Conservation (phyloP, 352 stramenopile genomes). For the Peronospora tabacina region DNA sequence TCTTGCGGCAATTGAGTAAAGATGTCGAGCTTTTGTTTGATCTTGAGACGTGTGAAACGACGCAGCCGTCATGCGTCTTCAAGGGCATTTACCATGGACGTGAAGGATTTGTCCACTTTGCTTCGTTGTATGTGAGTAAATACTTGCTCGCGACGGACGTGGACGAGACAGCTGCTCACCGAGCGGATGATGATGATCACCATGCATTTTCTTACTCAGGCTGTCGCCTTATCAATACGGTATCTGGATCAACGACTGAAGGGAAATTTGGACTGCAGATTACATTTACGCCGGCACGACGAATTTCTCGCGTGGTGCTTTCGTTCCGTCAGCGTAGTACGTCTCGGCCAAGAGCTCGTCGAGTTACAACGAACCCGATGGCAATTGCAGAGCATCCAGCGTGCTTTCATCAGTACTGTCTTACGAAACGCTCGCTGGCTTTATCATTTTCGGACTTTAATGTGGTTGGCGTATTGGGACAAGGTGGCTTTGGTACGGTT, state of each 20-base stretch:
- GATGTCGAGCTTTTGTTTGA: constrained; percentile 82
- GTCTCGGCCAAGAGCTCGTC: constrained; percentile 33
- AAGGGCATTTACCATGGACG: constrained; percentile 84
- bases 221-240: constrained; percentile 62
- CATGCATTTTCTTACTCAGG: constrained; percentile 53
- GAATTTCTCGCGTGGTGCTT: constrained; percentile 76
- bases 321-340: constrained; percentile 66
- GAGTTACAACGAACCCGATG: constrained; percentile 70
- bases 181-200: constrained; percentile 66
- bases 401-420: constrained; percentile 77
- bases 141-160: constrained; percentile 57
- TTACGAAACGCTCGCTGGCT: constrained; percentile 75
- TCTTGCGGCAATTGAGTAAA: constrained; percentile 79
- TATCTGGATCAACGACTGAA: constrained; percentile 62
- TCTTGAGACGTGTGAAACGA: constrained; percentile 63
- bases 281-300: constrained; percentile 74
- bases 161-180: constrained; percentile 41
- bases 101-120: constrained; percentile 81
- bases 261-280: constrained; percentile 74
- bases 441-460: constrained; percentile 83
- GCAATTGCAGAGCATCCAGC: constrained; percentile 62
- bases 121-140: constrained; percentile 71
- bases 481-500: constrained; percentile 74
- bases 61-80: constrained; percentile 75
- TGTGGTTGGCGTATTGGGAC: constrained; percentile 73